phyloP scores from a whole-genome alignment of 2,329 filamentous ascomycete genomes.

The Cladophialophora yegresii region DNA sequence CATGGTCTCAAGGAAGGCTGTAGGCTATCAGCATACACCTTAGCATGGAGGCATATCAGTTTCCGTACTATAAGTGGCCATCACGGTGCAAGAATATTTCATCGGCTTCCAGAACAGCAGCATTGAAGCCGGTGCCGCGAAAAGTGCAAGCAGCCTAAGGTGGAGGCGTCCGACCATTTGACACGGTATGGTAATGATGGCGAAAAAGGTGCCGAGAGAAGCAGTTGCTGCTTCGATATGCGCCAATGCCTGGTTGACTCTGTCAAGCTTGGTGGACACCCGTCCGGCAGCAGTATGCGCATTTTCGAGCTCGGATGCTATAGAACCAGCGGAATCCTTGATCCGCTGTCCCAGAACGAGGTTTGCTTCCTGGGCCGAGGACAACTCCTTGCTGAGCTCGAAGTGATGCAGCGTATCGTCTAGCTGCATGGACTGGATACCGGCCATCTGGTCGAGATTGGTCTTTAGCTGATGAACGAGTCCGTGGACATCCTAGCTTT shows the following conservation, averaged over 20 bases:
- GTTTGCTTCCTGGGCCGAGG: slow-evolving; percentile 18
- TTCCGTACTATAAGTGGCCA: slow-evolving; percentile 26
- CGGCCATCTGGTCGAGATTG: slow-evolving; percentile 15
- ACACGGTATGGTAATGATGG: slow-evolving; percentile 22
- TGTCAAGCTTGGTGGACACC: slow-evolving; percentile 25
- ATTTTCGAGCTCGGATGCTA: slow-evolving; percentile 27
- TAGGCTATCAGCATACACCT: slow-evolving; percentile 2
- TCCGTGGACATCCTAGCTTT: slow-evolving; percentile 14
- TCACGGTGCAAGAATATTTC: slow-evolving; percentile 24
- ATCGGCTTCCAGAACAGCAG: slow-evolving; percentile 25
- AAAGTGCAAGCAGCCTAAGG: slow-evolving; percentile 19
- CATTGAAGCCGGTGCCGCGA: slow-evolving; percentile 18
- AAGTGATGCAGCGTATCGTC: slow-evolving; percentile 16
- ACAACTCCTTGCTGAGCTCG: slow-evolving; percentile 18
- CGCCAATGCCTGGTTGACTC: slow-evolving; percentile 27
- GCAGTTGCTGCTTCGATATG: slow-evolving; percentile 26
- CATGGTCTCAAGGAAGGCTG: slow-evolving; percentile 27
- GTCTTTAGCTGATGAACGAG: slow-evolving; percentile 16
- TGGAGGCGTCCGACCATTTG: slow-evolving; percentile 23
- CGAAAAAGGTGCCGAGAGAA: slow-evolving; percentile 22
- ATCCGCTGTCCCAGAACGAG: slow-evolving; percentile 19
- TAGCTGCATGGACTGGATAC: slow-evolving; percentile 18
- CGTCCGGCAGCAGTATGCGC: slow-evolving; percentile 20
- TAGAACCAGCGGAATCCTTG: slow-evolving; percentile 13
- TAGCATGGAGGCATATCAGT: neutral